Evolutionary conservation across 2,329 filamentous ascomycete species (phyloP).

Genomic region (Phyllosticta citribraziliensis): DNA sequence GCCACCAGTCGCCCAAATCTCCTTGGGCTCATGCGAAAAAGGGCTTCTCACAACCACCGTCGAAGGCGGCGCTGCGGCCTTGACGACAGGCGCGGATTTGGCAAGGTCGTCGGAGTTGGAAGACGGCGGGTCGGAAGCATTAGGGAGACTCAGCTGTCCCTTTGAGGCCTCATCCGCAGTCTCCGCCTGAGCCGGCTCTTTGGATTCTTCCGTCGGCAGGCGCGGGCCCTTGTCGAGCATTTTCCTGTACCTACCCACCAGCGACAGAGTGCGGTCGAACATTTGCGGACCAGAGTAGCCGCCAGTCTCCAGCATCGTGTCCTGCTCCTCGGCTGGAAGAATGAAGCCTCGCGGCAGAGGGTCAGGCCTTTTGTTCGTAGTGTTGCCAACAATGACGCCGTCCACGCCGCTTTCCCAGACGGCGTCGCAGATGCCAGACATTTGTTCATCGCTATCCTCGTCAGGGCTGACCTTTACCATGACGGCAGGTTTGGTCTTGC

Average conservation of each 20-base stretch:
- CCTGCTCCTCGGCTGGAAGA: constrained; percentile 57
- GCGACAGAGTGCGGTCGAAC: constrained; percentile 66
- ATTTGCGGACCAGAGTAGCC: constrained; percentile 87
- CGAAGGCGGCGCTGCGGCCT: constrained; percentile 15
- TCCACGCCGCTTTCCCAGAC: constrained; percentile 79
- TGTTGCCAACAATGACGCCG: constrained; percentile 94
- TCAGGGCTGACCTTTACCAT: constrained; percentile 99
- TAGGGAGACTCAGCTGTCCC: constrained; percentile 11
- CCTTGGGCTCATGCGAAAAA: constrained; percentile 45
- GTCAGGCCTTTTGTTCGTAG: constrained; percentile 71
- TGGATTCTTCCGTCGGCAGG: neutral
- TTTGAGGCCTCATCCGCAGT: neutral
- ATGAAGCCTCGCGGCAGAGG: constrained; percentile 57
- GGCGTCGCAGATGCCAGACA: constrained; percentile 80
- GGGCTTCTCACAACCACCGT: constrained; percentile 16
- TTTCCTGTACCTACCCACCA: constrained; percentile 69
- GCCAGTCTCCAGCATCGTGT: constrained; percentile 63
- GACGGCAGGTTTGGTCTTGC: constrained; percentile 66
- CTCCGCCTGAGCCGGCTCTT: neutral
- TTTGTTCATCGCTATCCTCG: constrained; percentile 75
- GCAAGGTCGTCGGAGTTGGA: constrained; percentile 18
- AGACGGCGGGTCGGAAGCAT: constrained; percentile 3
- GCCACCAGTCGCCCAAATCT: constrained; percentile 88
- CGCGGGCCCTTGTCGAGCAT: constrained; percentile 37
- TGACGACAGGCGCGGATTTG: constrained; percentile 20